phyloP scores from a whole-genome alignment of 108 stramenopile genomes.

The Skeletonema grethae region DNA sequence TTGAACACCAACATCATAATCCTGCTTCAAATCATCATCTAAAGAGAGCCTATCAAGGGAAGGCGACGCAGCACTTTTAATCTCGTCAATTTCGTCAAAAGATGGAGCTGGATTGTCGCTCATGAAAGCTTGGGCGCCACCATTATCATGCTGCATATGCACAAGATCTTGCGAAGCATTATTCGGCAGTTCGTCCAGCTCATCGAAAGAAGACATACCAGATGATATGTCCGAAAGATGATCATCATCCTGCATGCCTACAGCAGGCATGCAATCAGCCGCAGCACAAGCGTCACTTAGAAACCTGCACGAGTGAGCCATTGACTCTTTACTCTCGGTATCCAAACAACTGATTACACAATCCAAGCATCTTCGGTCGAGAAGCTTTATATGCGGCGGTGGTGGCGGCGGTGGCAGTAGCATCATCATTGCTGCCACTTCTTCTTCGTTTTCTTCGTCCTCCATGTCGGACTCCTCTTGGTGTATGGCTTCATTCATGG shows the following conservation, averaged over 20 bases:
- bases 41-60: not conserved
- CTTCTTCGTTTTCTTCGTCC: not conserved
- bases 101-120: not conserved
- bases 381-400: slow-evolving; percentile 20
- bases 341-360: not conserved
- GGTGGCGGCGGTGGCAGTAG: slow-evolving; percentile 13
- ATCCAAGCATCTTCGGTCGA: slow-evolving; percentile 2
- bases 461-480: not conserved
- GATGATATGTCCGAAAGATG: not conserved
- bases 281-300: not conserved
- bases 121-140: no score
- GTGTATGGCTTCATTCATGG: not conserved
- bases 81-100: not conserved
- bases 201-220: not conserved
- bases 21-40: not conserved
- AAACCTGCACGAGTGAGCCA: not conserved
- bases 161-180: not conserved
- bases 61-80: not conserved
- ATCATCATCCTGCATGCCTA: not conserved
- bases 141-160: no score
- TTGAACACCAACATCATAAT: not conserved
- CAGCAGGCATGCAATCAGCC: not conserved
- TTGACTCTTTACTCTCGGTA: not conserved
- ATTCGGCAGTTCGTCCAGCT: not conserved
- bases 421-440: no score